Evolutionary conservation across 2,329 filamentous ascomycete genomes (phyloP).

Genomic region (Aphanocladium album): DNA sequence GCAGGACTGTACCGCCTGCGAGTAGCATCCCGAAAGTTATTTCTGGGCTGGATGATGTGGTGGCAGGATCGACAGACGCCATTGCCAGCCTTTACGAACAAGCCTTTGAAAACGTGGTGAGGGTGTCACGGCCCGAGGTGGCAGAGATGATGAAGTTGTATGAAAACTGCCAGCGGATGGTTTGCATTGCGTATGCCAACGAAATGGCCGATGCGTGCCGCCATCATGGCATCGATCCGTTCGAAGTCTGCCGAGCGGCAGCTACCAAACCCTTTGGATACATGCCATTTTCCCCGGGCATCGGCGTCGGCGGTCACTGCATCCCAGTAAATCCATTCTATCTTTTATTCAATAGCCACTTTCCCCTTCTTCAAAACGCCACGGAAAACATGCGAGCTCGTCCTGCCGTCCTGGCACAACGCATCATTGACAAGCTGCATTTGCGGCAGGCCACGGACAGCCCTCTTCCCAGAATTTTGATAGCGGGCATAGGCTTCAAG

Average conservation of each 20-base stretch:
- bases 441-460: background rate
- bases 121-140: conserved; percentile 47
- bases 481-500: conserved; percentile 48
- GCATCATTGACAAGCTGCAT: conserved; percentile 24
- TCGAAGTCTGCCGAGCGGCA: conserved; percentile 45
- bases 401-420: conserved; percentile 34
- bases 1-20: conserved; percentile 35
- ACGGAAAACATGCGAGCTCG: conserved; percentile 39
- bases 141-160: conserved; percentile 56
- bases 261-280: conserved; percentile 50
- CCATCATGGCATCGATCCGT: conserved; percentile 41
- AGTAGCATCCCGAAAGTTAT: conserved; percentile 48
- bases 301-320: conserved; percentile 52
- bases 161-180: conserved; percentile 53
- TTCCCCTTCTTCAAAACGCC: conserved; percentile 42
- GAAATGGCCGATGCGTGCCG: conserved; percentile 52
- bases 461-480: conserved; percentile 30
- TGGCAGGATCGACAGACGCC: conserved; percentile 38
- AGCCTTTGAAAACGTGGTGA: conserved; percentile 44
- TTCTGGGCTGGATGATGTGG: conserved; percentile 44
- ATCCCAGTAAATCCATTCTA: conserved; percentile 54
- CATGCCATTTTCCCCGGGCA: conserved; percentile 39
- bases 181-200: conserved; percentile 50
- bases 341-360: conserved; percentile 41
- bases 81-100: conserved; percentile 41